phyloP scores from a whole-genome alignment of 2,329 filamentous ascomycete genomes.

The Penicillium sp. region DNA sequence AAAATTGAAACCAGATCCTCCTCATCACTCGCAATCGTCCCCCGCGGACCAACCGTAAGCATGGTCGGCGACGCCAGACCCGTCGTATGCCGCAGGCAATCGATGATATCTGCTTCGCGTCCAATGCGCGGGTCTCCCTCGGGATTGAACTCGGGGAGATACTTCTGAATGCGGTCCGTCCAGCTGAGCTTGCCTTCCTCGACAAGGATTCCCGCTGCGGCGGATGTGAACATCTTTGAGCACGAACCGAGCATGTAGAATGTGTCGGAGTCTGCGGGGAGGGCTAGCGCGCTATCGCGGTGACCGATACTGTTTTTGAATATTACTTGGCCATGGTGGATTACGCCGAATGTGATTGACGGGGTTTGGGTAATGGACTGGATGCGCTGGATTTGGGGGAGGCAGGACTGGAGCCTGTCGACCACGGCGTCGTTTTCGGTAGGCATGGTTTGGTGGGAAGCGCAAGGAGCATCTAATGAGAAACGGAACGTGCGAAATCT shows the following conservation, averaged over 20 bases:
- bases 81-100: conserved; percentile 24
- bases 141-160: neutral
- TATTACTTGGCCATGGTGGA: conserved; percentile 26
- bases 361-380: neutral
- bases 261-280: conserved; percentile 26
- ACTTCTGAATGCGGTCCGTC: neutral
- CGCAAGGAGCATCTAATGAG: too few species aligned
- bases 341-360: conserved; percentile 24
- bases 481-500: too few species aligned
- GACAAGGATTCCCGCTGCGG: neutral
- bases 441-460: neutral
- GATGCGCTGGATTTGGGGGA: neutral
- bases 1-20: neutral
- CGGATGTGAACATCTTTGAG: neutral
- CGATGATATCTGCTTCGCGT: neutral
- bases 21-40: neutral
- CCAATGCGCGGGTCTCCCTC: neutral
- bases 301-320: conserved; percentile 28
- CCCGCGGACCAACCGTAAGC: conserved; percentile 12
- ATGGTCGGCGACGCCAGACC: conserved; percentile 23
- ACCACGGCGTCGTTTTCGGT: neutral
- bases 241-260: conserved; percentile 32
- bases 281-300: conserved; percentile 19
- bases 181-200: neutral
- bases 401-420: neutral